phyloP scores from a whole-genome alignment of 1,139 yeast species.

The Maudiozyma humilis region DNA sequence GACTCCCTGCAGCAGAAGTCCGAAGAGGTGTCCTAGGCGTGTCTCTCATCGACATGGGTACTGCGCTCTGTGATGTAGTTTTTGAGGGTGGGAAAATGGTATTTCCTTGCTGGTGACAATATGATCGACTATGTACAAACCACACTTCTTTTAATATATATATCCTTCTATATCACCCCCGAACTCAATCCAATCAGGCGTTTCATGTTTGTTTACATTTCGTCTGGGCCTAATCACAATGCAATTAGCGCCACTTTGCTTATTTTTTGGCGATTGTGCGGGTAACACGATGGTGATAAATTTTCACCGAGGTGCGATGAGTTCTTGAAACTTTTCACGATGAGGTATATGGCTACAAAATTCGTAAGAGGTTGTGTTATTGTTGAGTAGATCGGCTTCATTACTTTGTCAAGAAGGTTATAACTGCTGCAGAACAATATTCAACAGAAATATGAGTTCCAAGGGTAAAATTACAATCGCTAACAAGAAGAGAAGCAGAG shows the following conservation, averaged over 20 bases:
- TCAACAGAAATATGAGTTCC: constrained; percentile 5
- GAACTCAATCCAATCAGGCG: not conserved
- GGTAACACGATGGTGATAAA: not conserved
- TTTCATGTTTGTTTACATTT: not conserved
- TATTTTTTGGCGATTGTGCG: not conserved
- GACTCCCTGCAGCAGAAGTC: not conserved
- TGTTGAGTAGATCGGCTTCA: no score
- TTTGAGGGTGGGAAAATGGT: no score
- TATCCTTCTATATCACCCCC: not conserved
- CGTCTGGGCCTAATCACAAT: not conserved
- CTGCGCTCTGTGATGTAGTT: no score
- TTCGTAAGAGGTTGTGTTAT: no score
- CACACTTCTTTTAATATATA: not conserved
- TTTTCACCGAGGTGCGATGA: constrained; percentile 4
- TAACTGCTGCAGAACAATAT: not conserved
- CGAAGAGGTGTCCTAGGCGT: constrained; percentile 7
- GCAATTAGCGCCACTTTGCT: not conserved
- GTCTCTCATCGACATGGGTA: constrained; percentile 3
- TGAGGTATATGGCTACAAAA: not conserved
- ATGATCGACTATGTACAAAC: no score
- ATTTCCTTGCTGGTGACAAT: no score
- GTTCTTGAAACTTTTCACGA: constrained; percentile 1
- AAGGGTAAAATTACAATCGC: constrained; percentile 5
- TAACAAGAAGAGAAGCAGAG: constrained; percentile 6
- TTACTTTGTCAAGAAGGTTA: no score